Evolutionary conservation across 768 basidiomycete genomes (phyloP).

Genomic region (Asterophora parasitica): DNA sequence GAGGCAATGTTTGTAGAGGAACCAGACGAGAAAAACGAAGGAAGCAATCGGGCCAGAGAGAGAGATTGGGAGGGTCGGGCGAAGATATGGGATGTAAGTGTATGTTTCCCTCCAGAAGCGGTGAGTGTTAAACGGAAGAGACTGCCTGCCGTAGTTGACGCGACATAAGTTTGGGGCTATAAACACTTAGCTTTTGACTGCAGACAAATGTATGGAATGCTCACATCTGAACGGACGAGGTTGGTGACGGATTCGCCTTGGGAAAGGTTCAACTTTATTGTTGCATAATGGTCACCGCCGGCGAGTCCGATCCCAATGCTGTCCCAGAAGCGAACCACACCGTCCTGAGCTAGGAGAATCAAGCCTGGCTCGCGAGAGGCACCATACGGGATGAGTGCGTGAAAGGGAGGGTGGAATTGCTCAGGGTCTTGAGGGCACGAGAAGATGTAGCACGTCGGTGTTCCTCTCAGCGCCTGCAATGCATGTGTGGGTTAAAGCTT

Average conservation of each 20-base stretch:
- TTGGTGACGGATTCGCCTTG: conserved; percentile 60
- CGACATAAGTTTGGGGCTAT: conserved; percentile 63
- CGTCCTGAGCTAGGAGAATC: conserved; percentile 66
- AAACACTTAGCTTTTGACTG: conserved; percentile 4
- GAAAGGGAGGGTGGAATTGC: conserved; percentile 39
- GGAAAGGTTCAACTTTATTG: conserved; percentile 43
- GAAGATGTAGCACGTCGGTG: conserved; percentile 81
- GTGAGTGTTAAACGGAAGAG: conserved; percentile 62
- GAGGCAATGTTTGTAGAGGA: conserved; percentile 30
- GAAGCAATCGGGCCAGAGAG: conserved; percentile 37
- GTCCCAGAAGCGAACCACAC: conserved; percentile 83
- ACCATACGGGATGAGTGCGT: conserved; percentile 66
- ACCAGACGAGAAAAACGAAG: conserved; percentile 40
- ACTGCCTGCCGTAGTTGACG: conserved; percentile 62
- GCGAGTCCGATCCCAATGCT: conserved; percentile 80
- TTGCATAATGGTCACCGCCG: conserved; percentile 65
- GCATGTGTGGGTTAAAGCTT: conserved; percentile 1
- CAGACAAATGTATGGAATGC: conserved; percentile 18
- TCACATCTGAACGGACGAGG: conserved; percentile 60
- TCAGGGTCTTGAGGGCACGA: conserved; percentile 53
- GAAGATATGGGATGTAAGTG: conserved; percentile 55
- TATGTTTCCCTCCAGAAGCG: conserved; percentile 65
- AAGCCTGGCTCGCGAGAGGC: conserved; percentile 80
- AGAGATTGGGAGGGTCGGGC: conserved; percentile 46
- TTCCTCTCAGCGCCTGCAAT: conserved; percentile 54